Base-by-base conservation (phyloP, 352 stramenopile species). In the Globisporangium megalacanthum region DNA sequence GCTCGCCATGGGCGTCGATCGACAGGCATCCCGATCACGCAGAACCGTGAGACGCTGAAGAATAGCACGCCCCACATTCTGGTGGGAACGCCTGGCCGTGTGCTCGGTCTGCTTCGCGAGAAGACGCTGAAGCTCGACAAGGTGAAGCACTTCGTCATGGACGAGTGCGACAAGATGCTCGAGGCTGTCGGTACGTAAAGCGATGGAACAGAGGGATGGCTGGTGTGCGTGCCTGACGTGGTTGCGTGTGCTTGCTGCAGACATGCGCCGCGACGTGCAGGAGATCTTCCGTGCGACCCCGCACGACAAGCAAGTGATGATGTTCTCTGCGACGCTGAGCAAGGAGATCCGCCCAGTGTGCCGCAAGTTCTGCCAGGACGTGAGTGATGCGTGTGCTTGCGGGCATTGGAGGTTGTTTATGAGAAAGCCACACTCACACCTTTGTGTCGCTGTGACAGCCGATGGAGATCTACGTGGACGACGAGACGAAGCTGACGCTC, bases 111-210 rank as follows among this genome's bases (percentile, higher is more conserved):
- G 61, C 68, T 96, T 52, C 82, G 84, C 52, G 95, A 98, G 69
- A 98, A 99, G 79, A 95, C 86, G 50, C 75, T 99, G 57, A 98
- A 99, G 75, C 77, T 99, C 25, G 94, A 98, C 83, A 97, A 98
- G 70, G 88, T 99, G 61, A 99, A 99, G 78, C 96, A 99, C 79
- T 99, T 99, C 73, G 97, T 99, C 41, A 94, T 99, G 75, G 98
- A 99, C 73, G 98, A 99, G 78, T 99, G 97, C 81, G 98, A 99
- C 88, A 97, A 98, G 71, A 97, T 99, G 62, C 88, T 99, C 50
- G 97, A 99, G 61, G 95, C 93, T 25, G 90, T 99, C 58, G 86
- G 83, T 95, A 72, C 49, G 83, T 77, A 8, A 60, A 3, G 11
- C 17, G 19, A 17, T 66, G 13, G 17, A 31, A 19, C 6, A n/a